Evolutionary conservation across 1,139 yeast genomes (phyloP), one percentile per base, ranked within the genome.

Genomic region (Debaryomycetaceae sp.): DNA sequence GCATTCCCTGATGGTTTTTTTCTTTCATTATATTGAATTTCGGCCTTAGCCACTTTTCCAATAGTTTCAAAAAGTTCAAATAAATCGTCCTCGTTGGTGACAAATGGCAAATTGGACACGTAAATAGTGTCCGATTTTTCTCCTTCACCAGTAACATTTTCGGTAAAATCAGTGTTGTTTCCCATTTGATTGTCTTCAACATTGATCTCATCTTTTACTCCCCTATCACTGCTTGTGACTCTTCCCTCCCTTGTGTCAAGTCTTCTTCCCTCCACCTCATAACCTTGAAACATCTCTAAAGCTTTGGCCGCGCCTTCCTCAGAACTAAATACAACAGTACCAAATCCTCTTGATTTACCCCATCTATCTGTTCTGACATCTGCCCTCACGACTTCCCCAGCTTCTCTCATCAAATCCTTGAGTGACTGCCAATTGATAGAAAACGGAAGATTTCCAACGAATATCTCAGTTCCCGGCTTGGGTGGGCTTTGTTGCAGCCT

Each of bases 311-410:
- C 90, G 49, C 80, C 87, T 48, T 81, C 87, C 24, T 72, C 71
- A 5, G 76, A 76, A 40, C 68, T 71, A 54, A 78, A 85, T 13
- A 83, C 80, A 30, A 85, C 90, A 11, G 86, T 85, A 45, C 97
- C 98, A 58, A 81, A 84, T 2, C 97, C 97, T 64, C 85, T 80
- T 2, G 97, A 87, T 55, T 86, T 80, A 22, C 97, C 96, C 56
- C 79, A 76, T 41, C 72, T 76, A 54, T 81, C 87, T 42, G 75
- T 66, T 59, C 82, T 80, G 37, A 91, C 83, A 60, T 90, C 96
- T 3, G 96, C 96, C 51, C 95, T 81, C 34, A 80, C 72, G 31
- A 90, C 87, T 45, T 75, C 79, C 42, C 97, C 96, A 42, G 81
- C 83, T 45, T 77, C 79, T 56, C 88, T 80, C 76, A 90, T 88